phyloP scores from a whole-genome alignment of 345 rosid genomes.

The Moricandia moricandioides region DNA sequence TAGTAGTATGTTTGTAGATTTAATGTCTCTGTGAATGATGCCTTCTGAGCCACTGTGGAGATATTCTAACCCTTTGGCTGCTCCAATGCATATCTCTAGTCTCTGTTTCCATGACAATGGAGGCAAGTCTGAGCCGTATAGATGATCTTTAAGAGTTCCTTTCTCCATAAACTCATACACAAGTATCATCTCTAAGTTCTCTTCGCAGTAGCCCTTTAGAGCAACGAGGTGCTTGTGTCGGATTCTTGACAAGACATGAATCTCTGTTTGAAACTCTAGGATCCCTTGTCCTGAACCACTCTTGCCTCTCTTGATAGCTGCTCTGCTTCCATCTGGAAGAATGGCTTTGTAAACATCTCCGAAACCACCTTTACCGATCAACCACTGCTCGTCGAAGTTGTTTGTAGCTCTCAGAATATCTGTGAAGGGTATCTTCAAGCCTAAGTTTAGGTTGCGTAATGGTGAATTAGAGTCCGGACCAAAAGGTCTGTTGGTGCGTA shows the following conservation, averaged over 20 bases:
- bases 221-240: conserved; percentile 66
- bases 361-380: conserved; percentile 36
- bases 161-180: conserved; percentile 42
- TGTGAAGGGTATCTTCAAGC: conserved; percentile 22
- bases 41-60: conserved; percentile 40
- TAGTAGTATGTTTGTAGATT: conserved; percentile 36
- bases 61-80: conserved; percentile 34
- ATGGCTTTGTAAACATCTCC: conserved; percentile 34
- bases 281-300: conserved; percentile 35
- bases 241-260: conserved; percentile 52
- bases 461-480: conserved; percentile 17
- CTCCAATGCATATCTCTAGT: conserved; percentile 38
- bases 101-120: conserved; percentile 28
- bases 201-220: conserved; percentile 64
- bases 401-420: conserved; percentile 24
- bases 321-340: conserved; percentile 29
- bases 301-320: conserved; percentile 32
- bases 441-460: conserved; percentile 22
- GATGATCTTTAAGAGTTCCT: conserved; percentile 32
- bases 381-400: conserved; percentile 21
- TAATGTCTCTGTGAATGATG: conserved; percentile 38
- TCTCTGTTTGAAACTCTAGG: conserved; percentile 35
- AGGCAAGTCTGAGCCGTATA: conserved; percentile 21
- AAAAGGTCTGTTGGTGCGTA: conserved; percentile 16
- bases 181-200: conserved; percentile 39